phyloP scores from a whole-genome alignment of 176 grass and related monocot genomes.

The Aegilops speltoides region DNA sequence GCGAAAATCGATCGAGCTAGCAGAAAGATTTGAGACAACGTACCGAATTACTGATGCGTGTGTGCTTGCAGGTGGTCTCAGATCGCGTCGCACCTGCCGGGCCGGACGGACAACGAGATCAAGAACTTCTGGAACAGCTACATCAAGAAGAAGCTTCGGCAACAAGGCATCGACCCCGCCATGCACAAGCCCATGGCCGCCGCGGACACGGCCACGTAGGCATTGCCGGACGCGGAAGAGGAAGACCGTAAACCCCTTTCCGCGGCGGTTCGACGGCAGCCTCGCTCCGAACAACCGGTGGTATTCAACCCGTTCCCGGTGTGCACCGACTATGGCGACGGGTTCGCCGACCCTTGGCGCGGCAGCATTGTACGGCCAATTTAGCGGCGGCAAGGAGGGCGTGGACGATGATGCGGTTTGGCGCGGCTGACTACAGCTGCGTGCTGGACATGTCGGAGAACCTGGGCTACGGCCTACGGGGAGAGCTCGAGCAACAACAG shows the following conservation, averaged over 20 bases:
- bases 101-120: constrained; percentile 82
- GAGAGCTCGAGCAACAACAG: constrained; percentile 79
- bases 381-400: not conserved
- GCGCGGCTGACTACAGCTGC: constrained; percentile 42
- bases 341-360: not conserved
- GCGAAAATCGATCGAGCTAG: too few relatives aligned
- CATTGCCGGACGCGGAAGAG: not conserved
- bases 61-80: constrained; percentile 60
- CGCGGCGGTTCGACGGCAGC: not conserved
- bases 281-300: not conserved
- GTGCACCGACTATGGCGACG: constrained; percentile 23
- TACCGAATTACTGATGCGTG: too few relatives aligned
- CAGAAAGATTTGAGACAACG: too few relatives aligned
- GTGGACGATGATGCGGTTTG: not conserved
- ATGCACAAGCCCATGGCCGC: constrained; percentile 56
- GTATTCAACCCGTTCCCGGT: constrained; percentile 70
- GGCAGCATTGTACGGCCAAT: constrained; percentile 30
- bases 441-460: constrained; percentile 60
- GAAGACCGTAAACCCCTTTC: not conserved
- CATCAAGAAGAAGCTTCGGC: constrained; percentile 81
- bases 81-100: constrained; percentile 66
- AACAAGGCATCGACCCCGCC: constrained; percentile 57
- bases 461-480: constrained; percentile 51
- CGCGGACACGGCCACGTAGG: not conserved
- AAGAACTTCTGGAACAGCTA: constrained; percentile 89